Conservation (phyloP, 2,329 filamentous ascomycete genomes). For the Chaetomium sp. region DNA sequence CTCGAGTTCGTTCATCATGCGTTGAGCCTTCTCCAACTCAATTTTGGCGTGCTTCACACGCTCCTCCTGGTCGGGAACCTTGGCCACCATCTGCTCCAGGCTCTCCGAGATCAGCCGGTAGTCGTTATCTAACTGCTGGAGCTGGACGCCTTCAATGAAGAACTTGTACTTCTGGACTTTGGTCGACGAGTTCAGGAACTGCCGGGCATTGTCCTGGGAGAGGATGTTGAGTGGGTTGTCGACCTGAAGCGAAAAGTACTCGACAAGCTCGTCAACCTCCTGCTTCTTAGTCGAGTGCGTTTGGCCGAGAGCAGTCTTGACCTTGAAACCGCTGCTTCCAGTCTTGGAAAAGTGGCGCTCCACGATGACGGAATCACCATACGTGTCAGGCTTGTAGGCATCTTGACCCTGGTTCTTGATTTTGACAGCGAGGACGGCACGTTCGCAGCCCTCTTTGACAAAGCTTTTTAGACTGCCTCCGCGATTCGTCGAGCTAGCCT, state of each 20-base stretch:
- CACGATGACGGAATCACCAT: constrained; percentile 83
- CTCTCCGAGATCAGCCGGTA: constrained; percentile 82
- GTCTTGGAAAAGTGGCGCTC: constrained; percentile 81
- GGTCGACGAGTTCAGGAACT: constrained; percentile 85
- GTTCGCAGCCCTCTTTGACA: constrained; percentile 85
- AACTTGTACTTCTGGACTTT: constrained; percentile 91
- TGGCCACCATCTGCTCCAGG: constrained; percentile 70
- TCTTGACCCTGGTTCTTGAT: constrained; percentile 89
- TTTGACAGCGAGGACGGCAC: constrained; percentile 74
- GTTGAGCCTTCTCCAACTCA: constrained; percentile 61
- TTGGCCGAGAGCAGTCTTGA: constrained; percentile 72
- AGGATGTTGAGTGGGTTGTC: constrained; percentile 96
- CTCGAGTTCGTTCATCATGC: constrained; percentile 65
- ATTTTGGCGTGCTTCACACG: constrained; percentile 64
- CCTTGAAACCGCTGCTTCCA: constrained; percentile 79
- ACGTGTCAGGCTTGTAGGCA: constrained; percentile 80
- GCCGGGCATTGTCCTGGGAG: constrained; percentile 90
- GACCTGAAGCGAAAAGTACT: constrained; percentile 90
- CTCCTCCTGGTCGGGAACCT: constrained; percentile 62
- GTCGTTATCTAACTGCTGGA: constrained; percentile 89
- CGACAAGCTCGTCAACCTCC: constrained; percentile 89
- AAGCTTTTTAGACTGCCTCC: constrained; percentile 84
- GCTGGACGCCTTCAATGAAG: constrained; percentile 90
- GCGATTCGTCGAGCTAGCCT: constrained; percentile 89
- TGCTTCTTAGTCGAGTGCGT: constrained; percentile 79